Percentiles rank a stretch among this genome's conserved stretches.
Conservation (phyloP, 1,139 yeast genomes). For the Geotrichum macrosporum region DNA sequence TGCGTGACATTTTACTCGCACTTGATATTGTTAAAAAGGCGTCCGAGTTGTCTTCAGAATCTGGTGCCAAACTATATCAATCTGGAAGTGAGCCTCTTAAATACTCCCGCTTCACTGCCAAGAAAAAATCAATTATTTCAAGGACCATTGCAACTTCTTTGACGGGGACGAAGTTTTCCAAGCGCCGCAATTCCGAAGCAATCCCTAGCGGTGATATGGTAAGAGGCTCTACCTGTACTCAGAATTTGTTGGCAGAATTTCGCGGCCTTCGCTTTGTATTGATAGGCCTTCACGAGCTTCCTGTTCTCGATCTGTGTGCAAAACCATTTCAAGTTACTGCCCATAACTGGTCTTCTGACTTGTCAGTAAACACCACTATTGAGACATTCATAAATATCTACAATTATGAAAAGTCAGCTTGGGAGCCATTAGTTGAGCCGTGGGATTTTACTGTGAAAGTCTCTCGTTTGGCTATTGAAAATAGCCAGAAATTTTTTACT, state of each 20-base stretch:
- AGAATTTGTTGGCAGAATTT: conserved; percentile 60
- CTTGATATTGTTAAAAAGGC: conserved; percentile 68
- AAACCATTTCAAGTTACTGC: conserved; percentile 70
- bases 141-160: conserved; percentile 17
- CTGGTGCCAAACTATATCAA: background rate
- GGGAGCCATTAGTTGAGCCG: conserved; percentile 93
- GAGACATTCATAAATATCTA: conserved; percentile 73
- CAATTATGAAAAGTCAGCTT: conserved; percentile 84
- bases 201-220: background rate
- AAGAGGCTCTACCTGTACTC: conserved; percentile 49
- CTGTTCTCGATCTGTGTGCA: conserved; percentile 75
- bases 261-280: conserved; percentile 83
- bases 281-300: conserved; percentile 92
- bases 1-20: conserved; percentile 82
- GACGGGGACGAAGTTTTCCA: conserved; percentile 10
- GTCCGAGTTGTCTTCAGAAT: conserved; percentile 43
- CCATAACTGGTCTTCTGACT: conserved; percentile 83
- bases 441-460: conserved; percentile 79
- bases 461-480: conserved; percentile 38
- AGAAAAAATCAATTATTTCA: too few species aligned
- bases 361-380: conserved; percentile 57
- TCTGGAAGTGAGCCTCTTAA: conserved; percentile 14
- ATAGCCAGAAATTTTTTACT: conserved; percentile 23
- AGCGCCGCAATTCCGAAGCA: conserved; percentile 3
- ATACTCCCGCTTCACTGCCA: conserved; percentile 27